Evolutionary conservation across 2,329 filamentous ascomycete species (phyloP).

Genomic region (Ceratocystiopsis sp.): DNA sequence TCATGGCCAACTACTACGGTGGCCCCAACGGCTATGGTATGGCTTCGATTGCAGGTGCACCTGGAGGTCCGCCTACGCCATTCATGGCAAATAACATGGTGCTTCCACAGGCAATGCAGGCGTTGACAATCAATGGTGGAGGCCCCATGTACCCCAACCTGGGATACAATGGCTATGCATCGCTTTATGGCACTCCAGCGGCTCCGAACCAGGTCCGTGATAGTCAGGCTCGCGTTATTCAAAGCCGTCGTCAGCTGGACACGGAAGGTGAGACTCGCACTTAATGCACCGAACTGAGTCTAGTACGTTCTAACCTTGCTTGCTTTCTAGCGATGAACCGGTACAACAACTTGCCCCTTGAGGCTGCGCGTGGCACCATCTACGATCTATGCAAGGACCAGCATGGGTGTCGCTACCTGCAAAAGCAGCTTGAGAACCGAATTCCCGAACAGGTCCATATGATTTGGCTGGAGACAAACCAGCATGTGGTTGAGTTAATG

Average conservation of each 20-base stretch:
- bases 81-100: constrained; percentile 31
- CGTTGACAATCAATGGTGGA: constrained; percentile 36
- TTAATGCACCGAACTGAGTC: neutral
- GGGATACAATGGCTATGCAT: constrained; percentile 39
- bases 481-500: constrained; percentile 94
- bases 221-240: constrained; percentile 58
- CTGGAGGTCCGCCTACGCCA: constrained; percentile 14
- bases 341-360: constrained; percentile 68
- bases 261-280: constrained; percentile 41
- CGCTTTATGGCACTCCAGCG: constrained; percentile 29
- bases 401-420: constrained; percentile 89
- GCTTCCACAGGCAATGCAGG: constrained; percentile 51
- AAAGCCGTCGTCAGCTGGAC: constrained; percentile 57
- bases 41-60: neutral
- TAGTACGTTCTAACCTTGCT: constrained; percentile 14
- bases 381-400: constrained; percentile 93
- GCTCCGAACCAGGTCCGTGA: constrained; percentile 37
- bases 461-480: constrained; percentile 87
- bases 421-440: constrained; percentile 91
- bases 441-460: constrained; percentile 69
- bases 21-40: constrained; percentile 6
- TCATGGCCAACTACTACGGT: constrained; percentile 15
- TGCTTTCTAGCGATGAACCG: constrained; percentile 46
- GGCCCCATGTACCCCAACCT: constrained; percentile 36
- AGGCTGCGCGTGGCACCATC: constrained; percentile 66